A percentile compares a stretch with the other conserved stretches of the same genome.
These are phyloP conservation scores for Hemileccinum rubropunctum DNA, from an alignment of 768 basidiomycete species.

Conservation along the genomic window DNA sequence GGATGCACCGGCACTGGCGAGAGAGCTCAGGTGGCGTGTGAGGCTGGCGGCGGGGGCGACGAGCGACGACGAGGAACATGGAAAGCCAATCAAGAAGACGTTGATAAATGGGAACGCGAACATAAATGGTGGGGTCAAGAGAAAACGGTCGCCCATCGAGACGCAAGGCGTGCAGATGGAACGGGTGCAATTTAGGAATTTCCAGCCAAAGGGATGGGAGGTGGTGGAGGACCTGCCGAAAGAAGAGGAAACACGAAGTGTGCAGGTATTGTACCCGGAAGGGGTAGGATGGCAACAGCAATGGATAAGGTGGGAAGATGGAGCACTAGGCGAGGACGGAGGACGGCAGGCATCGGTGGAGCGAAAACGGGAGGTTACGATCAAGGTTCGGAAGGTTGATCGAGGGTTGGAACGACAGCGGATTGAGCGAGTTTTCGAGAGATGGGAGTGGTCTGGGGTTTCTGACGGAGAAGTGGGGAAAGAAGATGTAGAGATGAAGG, in stretches of 20 bases:
- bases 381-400: slow-evolving; percentile 56
- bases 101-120: slow-evolving; percentile 26
- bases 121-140: slow-evolving; percentile 35
- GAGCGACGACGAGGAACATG: slow-evolving; percentile 65
- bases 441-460: slow-evolving; percentile 54
- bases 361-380: slow-evolving; percentile 45
- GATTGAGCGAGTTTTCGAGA: slow-evolving; percentile 65
- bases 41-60: slow-evolving; percentile 55
- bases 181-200: slow-evolving; percentile 53
- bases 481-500: slow-evolving; percentile 32
- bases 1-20: slow-evolving; percentile 75
- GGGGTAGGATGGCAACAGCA: slow-evolving; percentile 43
- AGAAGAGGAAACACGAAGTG: slow-evolving; percentile 39
- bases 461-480: slow-evolving; percentile 4
- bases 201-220: slow-evolving; percentile 70
- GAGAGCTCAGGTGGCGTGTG: slow-evolving; percentile 85
- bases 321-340: slow-evolving; percentile 26
- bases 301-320: slow-evolving; percentile 40
- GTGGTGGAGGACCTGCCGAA: slow-evolving; percentile 40
- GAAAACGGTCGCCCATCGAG: slow-evolving; percentile 34
- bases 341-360: slow-evolving; percentile 39
- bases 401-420: slow-evolving; percentile 67
- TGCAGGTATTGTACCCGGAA: slow-evolving; percentile 40
- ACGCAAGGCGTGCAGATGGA: slow-evolving; percentile 10
- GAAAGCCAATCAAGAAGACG: slow-evolving; percentile 23